phyloP scores from a whole-genome alignment of 2,329 filamentous ascomycete genomes.

The Trichoderma guizhouense region DNA sequence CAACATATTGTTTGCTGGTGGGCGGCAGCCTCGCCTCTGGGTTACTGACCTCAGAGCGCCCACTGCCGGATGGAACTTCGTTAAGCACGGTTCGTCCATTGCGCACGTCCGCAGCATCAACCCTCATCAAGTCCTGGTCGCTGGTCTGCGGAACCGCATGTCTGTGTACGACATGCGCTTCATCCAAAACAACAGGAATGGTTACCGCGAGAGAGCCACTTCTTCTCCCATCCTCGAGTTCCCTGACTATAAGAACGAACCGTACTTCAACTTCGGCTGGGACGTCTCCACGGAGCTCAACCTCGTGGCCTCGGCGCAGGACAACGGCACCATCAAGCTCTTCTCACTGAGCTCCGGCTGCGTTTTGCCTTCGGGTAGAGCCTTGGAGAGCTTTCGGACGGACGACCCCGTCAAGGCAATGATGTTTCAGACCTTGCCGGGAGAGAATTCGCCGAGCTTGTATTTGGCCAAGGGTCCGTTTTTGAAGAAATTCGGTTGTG shows the following conservation, averaged over 20 bases:
- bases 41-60: conserved; percentile 44
- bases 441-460: conserved; percentile 45
- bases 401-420: conserved; percentile 40
- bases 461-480: conserved; percentile 40
- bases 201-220: conserved; percentile 16
- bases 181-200: background rate
- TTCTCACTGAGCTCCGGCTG: conserved; percentile 49
- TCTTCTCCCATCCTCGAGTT: conserved; percentile 46
- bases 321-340: conserved; percentile 45
- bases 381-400: conserved; percentile 25
- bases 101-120: conserved; percentile 50
- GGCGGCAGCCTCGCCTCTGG: conserved; percentile 46
- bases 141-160: conserved; percentile 49
- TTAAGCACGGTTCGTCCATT: conserved; percentile 40
- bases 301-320: conserved; percentile 52
- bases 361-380: conserved; percentile 28
- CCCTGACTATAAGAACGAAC: conserved; percentile 47
- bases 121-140: conserved; percentile 49
- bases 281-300: conserved; percentile 47
- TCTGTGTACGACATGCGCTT: conserved; percentile 57
- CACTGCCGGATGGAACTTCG: conserved; percentile 31
- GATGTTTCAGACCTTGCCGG: conserved; percentile 44
- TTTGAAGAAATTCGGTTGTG: conserved; percentile 42
- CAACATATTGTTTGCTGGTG: conserved; percentile 49
- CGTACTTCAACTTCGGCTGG: conserved; percentile 49